Conservation (phyloP, 495 filamentous ascomycete genomes). For the Podospora sp. region DNA sequence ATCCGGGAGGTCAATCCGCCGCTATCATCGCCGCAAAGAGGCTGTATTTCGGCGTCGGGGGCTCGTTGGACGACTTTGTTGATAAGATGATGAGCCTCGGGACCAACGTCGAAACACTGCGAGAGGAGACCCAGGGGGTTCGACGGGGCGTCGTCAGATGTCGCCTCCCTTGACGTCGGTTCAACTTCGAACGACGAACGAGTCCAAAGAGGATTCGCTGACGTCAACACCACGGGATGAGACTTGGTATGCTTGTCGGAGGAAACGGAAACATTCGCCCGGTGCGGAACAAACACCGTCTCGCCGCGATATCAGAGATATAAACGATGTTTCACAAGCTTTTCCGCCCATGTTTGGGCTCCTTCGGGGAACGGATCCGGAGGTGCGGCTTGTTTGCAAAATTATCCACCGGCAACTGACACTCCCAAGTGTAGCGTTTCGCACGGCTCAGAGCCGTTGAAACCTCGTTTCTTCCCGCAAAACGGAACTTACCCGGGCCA, state of each 20-base stretch:
- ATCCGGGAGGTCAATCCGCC: slow-evolving; percentile 46
- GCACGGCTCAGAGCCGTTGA: slow-evolving; percentile 15
- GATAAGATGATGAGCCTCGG: slow-evolving; percentile 58
- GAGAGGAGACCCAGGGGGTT: slow-evolving; percentile 66
- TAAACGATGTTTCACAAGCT: slow-evolving; percentile 20
- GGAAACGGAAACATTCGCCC: not conserved
- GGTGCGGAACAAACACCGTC: not conserved
- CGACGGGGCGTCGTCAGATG: slow-evolving; percentile 56
- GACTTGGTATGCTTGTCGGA: not conserved
- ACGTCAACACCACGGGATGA: no score
- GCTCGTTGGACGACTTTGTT: slow-evolving; percentile 87
- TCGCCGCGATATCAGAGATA: slow-evolving; percentile 9
- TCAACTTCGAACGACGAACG: not conserved
- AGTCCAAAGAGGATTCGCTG: not conserved
- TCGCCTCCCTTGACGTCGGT: slow-evolving; percentile 30
- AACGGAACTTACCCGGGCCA: slow-evolving; percentile 14
- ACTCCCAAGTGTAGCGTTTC: slow-evolving; percentile 7
- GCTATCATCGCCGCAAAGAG: slow-evolving; percentile 89
- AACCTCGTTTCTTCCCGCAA: slow-evolving; percentile 19
- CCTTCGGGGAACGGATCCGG: slow-evolving; percentile 11
- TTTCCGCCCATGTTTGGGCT: slow-evolving; percentile 5
- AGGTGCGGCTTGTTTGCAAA: slow-evolving; percentile 10
- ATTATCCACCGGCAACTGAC: slow-evolving; percentile 18
- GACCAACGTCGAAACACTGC: slow-evolving; percentile 59
- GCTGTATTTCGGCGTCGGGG: slow-evolving; percentile 96